Evolutionary conservation across 2,329 filamentous ascomycete genomes (phyloP).

Genomic region (Neopestalotiopsis sp.): DNA sequence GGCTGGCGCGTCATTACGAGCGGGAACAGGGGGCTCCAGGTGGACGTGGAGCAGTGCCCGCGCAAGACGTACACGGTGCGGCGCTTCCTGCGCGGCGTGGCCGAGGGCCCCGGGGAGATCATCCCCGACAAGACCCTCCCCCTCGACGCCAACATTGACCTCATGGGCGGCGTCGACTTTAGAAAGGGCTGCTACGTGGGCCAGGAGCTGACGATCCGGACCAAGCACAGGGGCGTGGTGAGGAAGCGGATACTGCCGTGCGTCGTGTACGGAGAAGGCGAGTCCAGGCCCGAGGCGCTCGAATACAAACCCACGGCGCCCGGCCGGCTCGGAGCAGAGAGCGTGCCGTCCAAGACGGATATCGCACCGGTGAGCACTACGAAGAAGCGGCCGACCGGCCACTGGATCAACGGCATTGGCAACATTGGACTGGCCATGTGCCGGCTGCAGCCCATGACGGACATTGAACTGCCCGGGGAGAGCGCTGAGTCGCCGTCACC

Average conservation of each 20-base stretch:
- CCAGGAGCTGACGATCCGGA: conserved; percentile 95
- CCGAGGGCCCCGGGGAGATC: conserved; percentile 87
- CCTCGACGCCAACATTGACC: conserved; percentile 88
- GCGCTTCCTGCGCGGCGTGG: conserved; percentile 79
- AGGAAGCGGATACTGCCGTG: conserved; percentile 88
- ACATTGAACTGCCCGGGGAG: conserved; percentile 72
- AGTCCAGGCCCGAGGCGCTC: conserved; percentile 45
- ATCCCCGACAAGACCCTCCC: conserved; percentile 74
- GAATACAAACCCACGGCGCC: conserved; percentile 49
- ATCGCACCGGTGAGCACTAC: conserved; percentile 57
- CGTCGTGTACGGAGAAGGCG: conserved; percentile 65
- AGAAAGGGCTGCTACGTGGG: conserved; percentile 97
- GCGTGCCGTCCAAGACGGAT: conserved; percentile 50
- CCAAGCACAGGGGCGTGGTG: conserved; percentile 91
- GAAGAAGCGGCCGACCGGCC: conserved; percentile 76
- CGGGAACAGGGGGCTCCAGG: conserved; percentile 36
- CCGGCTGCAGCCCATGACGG: conserved; percentile 89
- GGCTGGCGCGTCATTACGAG: conserved; percentile 56
- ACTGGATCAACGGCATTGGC: conserved; percentile 78
- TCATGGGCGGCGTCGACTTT: conserved; percentile 87
- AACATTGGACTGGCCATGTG: conserved; percentile 89
- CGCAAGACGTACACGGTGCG: conserved; percentile 74
- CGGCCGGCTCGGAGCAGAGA: conserved; percentile 33
- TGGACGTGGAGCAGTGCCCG: conserved; percentile 52
- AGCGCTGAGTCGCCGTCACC: conserved; percentile 66